Evolutionary conservation across 805 yeast species (phyloP).

Genomic region (Myxozyma vanderwaltii): DNA sequence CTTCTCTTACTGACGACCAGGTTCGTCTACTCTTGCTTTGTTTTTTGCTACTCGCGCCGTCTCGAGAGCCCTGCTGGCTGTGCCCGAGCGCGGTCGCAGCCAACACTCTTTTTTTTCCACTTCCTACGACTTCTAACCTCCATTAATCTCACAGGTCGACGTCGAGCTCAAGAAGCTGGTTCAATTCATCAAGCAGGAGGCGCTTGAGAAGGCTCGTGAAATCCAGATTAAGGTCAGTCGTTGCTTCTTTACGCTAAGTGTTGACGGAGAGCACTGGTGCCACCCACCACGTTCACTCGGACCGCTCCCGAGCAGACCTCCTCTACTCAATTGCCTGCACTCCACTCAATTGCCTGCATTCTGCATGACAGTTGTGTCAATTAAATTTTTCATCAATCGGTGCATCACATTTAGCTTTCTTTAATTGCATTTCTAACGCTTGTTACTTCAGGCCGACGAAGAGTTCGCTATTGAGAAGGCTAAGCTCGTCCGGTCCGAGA

Average conservation of each 20-base stretch:
- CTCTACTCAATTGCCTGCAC: not conserved
- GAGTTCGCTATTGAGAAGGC: slow-evolving; percentile 98
- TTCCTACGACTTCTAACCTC: not conserved
- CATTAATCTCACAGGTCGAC: slow-evolving; percentile 55
- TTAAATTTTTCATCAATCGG: not conserved
- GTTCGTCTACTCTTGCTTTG: slow-evolving; percentile 7
- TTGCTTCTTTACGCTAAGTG: not conserved
- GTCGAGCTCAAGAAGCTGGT: slow-evolving; percentile 97
- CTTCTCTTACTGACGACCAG: slow-evolving; percentile 35
- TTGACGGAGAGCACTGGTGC: no score
- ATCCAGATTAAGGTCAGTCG: slow-evolving; percentile 74
- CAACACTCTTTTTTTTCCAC: not conserved
- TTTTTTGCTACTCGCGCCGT: not conserved
- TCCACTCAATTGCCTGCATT: not conserved
- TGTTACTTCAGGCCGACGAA: slow-evolving; percentile 75
- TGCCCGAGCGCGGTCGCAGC: not conserved
- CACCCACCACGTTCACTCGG: no score
- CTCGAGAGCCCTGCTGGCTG: not conserved
- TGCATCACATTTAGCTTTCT: not conserved
- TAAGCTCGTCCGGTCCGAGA: slow-evolving; percentile 88
- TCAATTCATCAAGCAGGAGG: slow-evolving; percentile 97
- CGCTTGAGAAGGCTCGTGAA: slow-evolving; percentile 97
- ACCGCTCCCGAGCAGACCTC: no score
- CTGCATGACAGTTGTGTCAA: not conserved
- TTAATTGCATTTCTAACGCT: not conserved